These are phyloP conservation scores for Zychaea mexicana DNA, from an alignment of 371 early-diverging fungal species.

Conservation along the genomic window DNA sequence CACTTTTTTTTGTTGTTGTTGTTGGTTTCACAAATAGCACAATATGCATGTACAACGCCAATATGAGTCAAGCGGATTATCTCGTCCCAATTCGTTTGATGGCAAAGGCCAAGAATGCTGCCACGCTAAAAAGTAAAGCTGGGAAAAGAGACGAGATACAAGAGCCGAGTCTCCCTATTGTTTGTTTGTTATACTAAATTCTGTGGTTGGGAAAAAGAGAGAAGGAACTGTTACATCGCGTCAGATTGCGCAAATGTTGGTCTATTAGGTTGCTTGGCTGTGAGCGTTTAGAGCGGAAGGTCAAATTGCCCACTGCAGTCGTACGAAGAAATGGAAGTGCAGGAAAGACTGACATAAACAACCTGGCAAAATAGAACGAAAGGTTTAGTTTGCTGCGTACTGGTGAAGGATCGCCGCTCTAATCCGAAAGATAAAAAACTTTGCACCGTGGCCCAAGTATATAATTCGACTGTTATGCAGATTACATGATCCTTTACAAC, in stretches of 20 bases:
- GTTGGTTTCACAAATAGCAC: too few species aligned
- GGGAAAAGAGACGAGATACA: neutral
- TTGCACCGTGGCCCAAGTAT: too few species aligned
- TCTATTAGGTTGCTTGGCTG: neutral
- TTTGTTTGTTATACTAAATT: neutral
- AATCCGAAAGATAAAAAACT: neutral
- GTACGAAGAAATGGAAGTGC: too few species aligned
- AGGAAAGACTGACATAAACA: neutral
- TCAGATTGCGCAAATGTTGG: neutral
- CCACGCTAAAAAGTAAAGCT: neutral
- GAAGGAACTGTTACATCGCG: neutral
- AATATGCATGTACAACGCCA: too few species aligned
- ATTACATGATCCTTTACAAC: slow-evolving; percentile 1
- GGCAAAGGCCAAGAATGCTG: too few species aligned
- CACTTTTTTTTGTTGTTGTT: too few species aligned
- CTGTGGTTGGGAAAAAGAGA: neutral
- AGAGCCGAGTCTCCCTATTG: too few species aligned
- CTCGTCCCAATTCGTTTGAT: too few species aligned
- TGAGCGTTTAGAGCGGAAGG: too few species aligned
- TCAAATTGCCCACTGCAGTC: too few species aligned
- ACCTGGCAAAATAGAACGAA: neutral
- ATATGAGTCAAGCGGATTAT: too few species aligned
- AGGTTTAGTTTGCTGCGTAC: neutral
- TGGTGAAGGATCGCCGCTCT: neutral
- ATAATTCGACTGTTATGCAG: neutral